Percentiles rank a stretch among this genome's conserved stretches.
These are phyloP conservation scores for Thraustotheca clavata DNA, from an alignment of 352 stramenopile genomes.

Conservation along the genomic window DNA sequence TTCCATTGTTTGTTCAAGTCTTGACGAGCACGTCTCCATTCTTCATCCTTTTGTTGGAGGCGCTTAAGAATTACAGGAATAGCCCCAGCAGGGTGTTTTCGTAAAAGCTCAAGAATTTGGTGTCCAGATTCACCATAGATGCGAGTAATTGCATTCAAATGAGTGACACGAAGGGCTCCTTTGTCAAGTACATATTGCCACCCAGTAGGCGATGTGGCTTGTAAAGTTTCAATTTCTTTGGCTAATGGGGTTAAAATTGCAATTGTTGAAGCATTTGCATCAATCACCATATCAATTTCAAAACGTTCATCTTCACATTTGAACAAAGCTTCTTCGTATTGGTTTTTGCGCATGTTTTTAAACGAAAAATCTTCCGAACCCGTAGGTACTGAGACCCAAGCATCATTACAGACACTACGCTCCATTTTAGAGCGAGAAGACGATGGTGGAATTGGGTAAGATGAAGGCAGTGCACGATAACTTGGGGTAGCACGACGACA, in stretches of 20 bases:
- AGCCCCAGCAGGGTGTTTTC: slow-evolving; percentile 93
- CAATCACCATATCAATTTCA: slow-evolving; percentile 92
- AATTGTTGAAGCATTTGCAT: slow-evolving; percentile 94
- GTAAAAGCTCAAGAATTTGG: slow-evolving; percentile 90
- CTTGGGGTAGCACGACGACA: slow-evolving; percentile 90
- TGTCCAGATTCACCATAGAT: slow-evolving; percentile 95
- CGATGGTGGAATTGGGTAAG: slow-evolving; percentile 96
- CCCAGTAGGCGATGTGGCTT: slow-evolving; percentile 40
- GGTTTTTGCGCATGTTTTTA: slow-evolving; percentile 98
- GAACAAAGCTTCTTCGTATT: slow-evolving; percentile 99
- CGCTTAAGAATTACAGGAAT: slow-evolving; percentile 98
- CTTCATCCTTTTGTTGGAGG: slow-evolving; percentile 97
- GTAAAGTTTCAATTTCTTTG: slow-evolving; percentile 89
- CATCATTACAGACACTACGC: slow-evolving; percentile 90
- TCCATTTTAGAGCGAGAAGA: slow-evolving; percentile 91
- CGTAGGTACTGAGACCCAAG: slow-evolving; percentile 97
- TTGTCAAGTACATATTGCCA: slow-evolving; percentile 93
- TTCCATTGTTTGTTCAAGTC: slow-evolving; percentile 97
- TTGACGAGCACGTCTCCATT: slow-evolving; percentile 91
- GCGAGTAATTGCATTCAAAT: slow-evolving; percentile 96
- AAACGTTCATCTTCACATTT: slow-evolving; percentile 98
- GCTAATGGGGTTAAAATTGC: slow-evolving; percentile 92
- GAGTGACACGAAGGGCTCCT: slow-evolving; percentile 90
- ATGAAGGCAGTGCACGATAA: slow-evolving; percentile 95
- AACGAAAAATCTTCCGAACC: slow-evolving; percentile 98